A percentile compares a stretch with the other conserved stretches of the same genome.
phyloP scores from a whole-genome alignment of 805 yeast genomes.

The Monosporozyma yasuniensis region DNA sequence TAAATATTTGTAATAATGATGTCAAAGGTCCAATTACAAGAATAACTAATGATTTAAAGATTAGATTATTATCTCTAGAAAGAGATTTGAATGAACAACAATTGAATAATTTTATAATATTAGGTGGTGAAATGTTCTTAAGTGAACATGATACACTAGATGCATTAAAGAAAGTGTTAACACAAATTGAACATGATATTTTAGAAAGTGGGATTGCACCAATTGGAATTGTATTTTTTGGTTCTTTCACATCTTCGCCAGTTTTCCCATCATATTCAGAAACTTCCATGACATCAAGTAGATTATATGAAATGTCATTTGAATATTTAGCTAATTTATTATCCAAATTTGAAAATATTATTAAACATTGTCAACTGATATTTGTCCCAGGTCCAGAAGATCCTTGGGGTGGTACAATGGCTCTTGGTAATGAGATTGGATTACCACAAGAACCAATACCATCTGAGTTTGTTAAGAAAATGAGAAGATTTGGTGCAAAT shows the following conservation, averaged over 20 bases:
- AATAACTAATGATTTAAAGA: conserved; percentile 51
- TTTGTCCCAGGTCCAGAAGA: conserved; percentile 87
- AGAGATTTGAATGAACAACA: conserved; percentile 46
- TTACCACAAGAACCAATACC: conserved; percentile 76
- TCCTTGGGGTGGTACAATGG: conserved; percentile 57
- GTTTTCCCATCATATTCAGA: conserved; percentile 49
- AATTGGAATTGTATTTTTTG: conserved; percentile 64
- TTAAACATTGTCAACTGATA: conserved; percentile 43
- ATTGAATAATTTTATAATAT: conserved; percentile 37
- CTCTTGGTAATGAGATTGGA: not conserved
- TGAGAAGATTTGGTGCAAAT: conserved; percentile 49
- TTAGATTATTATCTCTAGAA: conserved; percentile 49
- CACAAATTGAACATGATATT: conserved; percentile 26
- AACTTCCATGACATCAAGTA: conserved; percentile 40
- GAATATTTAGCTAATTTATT: conserved; percentile 64
- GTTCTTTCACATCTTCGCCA: conserved; percentile 68
- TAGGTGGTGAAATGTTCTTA: conserved; percentile 68
- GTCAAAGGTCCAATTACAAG: conserved; percentile 37
- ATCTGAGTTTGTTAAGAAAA: conserved; percentile 54
- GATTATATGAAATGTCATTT: conserved; percentile 55
- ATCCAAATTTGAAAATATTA: conserved; percentile 36
- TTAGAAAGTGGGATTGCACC: conserved; percentile 45
- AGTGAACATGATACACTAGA: conserved; percentile 52
- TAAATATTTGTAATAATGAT: conserved; percentile 35
- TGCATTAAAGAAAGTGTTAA: conserved; percentile 57